Conservation (phyloP, 345 rosid species). For the Gossypium raimondii region DNA sequence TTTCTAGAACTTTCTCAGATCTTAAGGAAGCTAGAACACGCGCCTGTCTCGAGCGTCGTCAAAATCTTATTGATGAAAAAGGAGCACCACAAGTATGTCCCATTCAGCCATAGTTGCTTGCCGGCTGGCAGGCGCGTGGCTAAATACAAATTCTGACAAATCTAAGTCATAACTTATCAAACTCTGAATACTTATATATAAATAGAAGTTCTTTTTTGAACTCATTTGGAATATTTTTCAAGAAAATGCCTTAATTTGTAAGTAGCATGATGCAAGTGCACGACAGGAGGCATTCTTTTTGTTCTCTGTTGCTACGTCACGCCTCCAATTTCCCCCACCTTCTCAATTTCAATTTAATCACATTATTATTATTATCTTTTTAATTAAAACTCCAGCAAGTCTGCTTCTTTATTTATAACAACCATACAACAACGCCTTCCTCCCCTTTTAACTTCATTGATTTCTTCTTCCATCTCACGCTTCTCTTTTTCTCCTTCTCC, state of each 20-base stretch:
- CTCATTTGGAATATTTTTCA: not conserved
- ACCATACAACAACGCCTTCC: not conserved
- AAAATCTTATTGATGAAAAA: not conserved
- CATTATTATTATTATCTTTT: not conserved
- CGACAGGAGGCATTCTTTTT: constrained; percentile 21
- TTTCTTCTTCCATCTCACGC: not conserved
- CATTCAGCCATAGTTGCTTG: not conserved
- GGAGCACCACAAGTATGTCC: not conserved
- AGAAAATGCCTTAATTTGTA: not conserved
- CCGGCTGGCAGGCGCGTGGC: not conserved
- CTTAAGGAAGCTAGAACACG: too few species aligned
- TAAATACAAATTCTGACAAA: too few species aligned
- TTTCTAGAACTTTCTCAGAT: too few species aligned
- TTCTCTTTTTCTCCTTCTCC: constrained; percentile 20
- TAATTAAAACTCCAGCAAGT: constrained; percentile 18
- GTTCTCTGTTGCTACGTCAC: constrained; percentile 20
- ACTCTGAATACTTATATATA: too few species aligned
- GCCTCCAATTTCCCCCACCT: not conserved
- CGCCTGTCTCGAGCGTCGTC: too few species aligned
- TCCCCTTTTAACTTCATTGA: constrained; percentile 1
- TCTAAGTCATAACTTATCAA: too few species aligned
- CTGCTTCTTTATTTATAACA: not conserved
- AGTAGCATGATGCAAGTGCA: not conserved
- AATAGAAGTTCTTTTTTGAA: too few species aligned
- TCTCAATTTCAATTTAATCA: not conserved